phyloP scores from a whole-genome alignment of 257 asterid genomes.

The Solanum chaucha region DNA sequence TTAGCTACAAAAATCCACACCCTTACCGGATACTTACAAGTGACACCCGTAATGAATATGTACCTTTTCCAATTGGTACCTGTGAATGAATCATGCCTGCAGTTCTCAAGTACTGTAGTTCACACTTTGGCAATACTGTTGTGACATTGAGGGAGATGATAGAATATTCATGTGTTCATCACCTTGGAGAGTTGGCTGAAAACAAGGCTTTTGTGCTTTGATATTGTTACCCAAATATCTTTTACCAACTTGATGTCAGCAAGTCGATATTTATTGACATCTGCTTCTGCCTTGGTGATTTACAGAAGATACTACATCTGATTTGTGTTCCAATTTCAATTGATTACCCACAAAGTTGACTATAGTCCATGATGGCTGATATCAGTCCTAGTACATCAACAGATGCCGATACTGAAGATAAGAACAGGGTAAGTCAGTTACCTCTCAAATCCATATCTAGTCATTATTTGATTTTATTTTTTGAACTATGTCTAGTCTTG shows the following conservation, averaged over 20 bases:
- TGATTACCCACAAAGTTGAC: not conserved
- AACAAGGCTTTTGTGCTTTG: not conserved
- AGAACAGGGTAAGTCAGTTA: slow-evolving; percentile 37
- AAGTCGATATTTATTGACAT: not conserved
- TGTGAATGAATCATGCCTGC: not conserved
- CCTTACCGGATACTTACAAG: not conserved
- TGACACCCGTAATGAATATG: not conserved
- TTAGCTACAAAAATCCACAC: not conserved
- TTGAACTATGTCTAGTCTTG: not conserved
- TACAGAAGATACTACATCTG: not conserved
- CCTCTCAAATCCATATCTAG: not conserved
- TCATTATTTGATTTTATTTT: not conserved
- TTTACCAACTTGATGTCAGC: not conserved
- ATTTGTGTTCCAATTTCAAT: not conserved
- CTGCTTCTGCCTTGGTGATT: not conserved
- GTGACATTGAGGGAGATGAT: not conserved
- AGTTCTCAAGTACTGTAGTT: not conserved
- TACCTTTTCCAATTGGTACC: not conserved
- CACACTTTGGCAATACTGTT: not conserved
- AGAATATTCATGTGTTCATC: not conserved
- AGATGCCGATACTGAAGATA: slow-evolving; percentile 93
- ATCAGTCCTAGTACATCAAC: slow-evolving; percentile 77
- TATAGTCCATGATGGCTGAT: not conserved
- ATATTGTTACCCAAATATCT: not conserved
- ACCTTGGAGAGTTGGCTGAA: not conserved